phyloP scores from a whole-genome alignment of 352 stramenopile genomes.

The Peronospora tabacina region DNA sequence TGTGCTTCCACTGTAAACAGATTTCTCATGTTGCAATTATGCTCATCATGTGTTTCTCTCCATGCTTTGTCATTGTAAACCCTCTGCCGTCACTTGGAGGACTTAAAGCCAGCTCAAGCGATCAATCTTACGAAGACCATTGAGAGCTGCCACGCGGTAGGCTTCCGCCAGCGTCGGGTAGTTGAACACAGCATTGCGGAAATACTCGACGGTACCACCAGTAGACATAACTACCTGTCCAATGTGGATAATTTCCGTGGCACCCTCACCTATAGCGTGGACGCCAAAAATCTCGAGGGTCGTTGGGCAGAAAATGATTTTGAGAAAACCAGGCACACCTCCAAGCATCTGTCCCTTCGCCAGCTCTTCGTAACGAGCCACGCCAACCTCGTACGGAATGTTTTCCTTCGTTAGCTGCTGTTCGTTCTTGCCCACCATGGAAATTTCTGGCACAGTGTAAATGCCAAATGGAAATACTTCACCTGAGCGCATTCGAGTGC shows the following conservation, averaged over 20 bases:
- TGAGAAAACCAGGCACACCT: conserved; percentile 68
- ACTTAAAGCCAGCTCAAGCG: conserved; percentile 28
- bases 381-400: conserved; percentile 67
- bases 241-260: conserved; percentile 89
- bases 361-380: conserved; percentile 77
- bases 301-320: conserved; percentile 80
- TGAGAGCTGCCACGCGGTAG: conserved; percentile 73
- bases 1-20: no score
- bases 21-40: no score
- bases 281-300: conserved; percentile 71
- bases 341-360: conserved; percentile 83
- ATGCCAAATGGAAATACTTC: conserved; percentile 85
- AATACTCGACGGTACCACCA: conserved; percentile 82
- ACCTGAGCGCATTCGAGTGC: conserved; percentile 78
- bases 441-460: conserved; percentile 86
- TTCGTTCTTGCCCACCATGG: conserved; percentile 86
- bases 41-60: no score
- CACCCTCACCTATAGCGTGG: conserved; percentile 77
- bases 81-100: neutral
- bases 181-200: conserved; percentile 89
- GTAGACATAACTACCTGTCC: conserved; percentile 83
- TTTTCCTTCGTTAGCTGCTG: conserved; percentile 76
- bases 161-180: conserved; percentile 87
- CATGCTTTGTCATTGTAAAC: no score
- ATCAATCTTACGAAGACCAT: conserved; percentile 70